phyloP scores from a whole-genome alignment of 202 grass and related monocot genomes.

The Carex arenaria region DNA sequence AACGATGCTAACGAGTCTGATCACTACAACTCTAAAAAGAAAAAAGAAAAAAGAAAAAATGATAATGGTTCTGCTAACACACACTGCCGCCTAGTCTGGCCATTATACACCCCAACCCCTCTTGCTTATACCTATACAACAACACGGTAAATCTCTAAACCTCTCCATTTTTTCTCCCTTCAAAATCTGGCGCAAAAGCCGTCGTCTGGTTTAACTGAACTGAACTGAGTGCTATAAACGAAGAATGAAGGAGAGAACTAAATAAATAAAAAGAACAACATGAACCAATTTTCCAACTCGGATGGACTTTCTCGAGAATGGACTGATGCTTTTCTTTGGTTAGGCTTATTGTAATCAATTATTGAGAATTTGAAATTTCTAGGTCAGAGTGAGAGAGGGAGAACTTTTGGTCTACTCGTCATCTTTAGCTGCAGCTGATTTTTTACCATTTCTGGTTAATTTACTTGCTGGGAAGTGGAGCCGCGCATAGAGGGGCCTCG shows the following conservation, averaged over 20 bases:
- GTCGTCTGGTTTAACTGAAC: not conserved
- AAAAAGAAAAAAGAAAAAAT: not conserved
- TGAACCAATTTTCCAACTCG: slow-evolving; percentile 16
- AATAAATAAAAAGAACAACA: slow-evolving; percentile 27
- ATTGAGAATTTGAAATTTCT: slow-evolving; percentile 15
- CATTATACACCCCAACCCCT: slow-evolving; percentile 16
- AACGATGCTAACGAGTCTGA: slow-evolving; percentile 6
- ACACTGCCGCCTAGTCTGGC: slow-evolving; percentile 9
- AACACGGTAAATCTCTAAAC: not conserved
- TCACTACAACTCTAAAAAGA: slow-evolving; percentile 3
- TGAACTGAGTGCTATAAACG: slow-evolving; percentile 1
- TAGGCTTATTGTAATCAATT: slow-evolving; percentile 21
- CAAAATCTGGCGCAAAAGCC: slow-evolving; percentile 15
- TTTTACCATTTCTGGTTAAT: slow-evolving; percentile 43
- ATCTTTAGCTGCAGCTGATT: slow-evolving; percentile 29
- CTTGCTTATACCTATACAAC: slow-evolving; percentile 27
- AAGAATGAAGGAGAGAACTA: slow-evolving; percentile 18
- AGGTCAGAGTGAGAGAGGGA: slow-evolving; percentile 24
- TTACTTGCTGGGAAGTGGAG: slow-evolving; percentile 72
- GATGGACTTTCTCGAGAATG: slow-evolving; percentile 12
- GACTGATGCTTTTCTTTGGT: slow-evolving; percentile 19
- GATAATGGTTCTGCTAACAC: not conserved
- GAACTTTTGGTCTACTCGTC: slow-evolving; percentile 25
- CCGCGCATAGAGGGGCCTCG: slow-evolving; percentile 64
- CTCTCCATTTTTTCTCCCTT: slow-evolving; percentile 12